Base-by-base conservation (phyloP, 768 basidiomycete species). In the Pisolithus sp. region DNA sequence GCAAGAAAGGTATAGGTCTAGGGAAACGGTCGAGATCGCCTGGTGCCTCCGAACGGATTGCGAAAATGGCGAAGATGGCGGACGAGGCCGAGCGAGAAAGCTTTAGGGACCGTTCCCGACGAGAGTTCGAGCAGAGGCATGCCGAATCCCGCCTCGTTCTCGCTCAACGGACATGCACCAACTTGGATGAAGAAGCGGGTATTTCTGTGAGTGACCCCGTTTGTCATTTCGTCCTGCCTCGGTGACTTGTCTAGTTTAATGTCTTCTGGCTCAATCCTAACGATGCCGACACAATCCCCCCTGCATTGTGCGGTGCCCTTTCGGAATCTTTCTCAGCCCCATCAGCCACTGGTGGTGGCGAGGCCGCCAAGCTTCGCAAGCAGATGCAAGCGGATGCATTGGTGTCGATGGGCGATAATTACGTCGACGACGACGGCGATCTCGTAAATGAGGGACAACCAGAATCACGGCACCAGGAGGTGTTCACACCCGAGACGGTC, bases 341-440 rank as follows among this genome's bases (percentile, higher is more conserved):
- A 12, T 21, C 43, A n/a, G 42, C 18, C 10, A 39, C 53, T 12
- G 57, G 49, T 21, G 49, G 50, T 28, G 52, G 57, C 54, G 61
- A 71, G 48, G 57, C 61, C 52, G 74, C 71, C 47, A 82, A 78
- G n/a, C 73, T 93, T 43, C 79, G 80, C 34, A 73, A 71, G 53
- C 85, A 88, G 68, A 91, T 93, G 86, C 79, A 77, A 41, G 77
- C 74, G 7, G 89, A 92, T 63, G 81, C 85, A 34, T 72, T 92
- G 48, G 76, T 73, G 54, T 77, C 84, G 21, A 60, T 75, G 48
- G 44, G 57, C 37, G 37, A 55, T 21, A 58, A 59, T 45, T 63
- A 79, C 41, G 68, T 71, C 43, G 70, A 72, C 49, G 68, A 71
- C 48, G 73, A 72, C 10, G 68, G 68, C 50, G 57, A 63, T 18